Evolutionary conservation across 108 stramenopile species (phyloP).

Genomic region (Craspedostauros australis): DNA sequence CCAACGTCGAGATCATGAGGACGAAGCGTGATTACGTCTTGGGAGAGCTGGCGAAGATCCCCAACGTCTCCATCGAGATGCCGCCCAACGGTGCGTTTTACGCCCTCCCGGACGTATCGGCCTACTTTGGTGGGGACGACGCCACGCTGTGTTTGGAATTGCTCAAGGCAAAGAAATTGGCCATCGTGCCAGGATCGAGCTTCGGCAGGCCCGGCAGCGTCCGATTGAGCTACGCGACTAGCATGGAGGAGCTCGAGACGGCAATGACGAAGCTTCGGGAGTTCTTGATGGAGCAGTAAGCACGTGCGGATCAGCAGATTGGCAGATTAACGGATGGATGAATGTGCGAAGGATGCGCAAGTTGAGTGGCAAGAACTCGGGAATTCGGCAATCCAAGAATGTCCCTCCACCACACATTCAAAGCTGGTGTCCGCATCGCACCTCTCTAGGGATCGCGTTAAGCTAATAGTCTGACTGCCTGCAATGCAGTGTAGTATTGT

Average conservation of each 20-base stretch:
- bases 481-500: too few relatives aligned
- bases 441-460: too few relatives aligned
- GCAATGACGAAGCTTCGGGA: slow-evolving; percentile 72
- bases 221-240: slow-evolving; percentile 94
- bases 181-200: slow-evolving; percentile 90
- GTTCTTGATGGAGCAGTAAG: slow-evolving; percentile 34
- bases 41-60: slow-evolving; percentile 55
- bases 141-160: slow-evolving; percentile 84
- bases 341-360: too few relatives aligned
- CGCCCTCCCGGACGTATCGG: slow-evolving; percentile 86
- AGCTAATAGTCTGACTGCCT: too few relatives aligned
- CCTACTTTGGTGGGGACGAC: slow-evolving; percentile 74
- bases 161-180: slow-evolving; percentile 76
- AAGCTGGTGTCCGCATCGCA: too few relatives aligned
- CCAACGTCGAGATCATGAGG: slow-evolving; percentile 68
- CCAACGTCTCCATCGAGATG: slow-evolving; percentile 46
- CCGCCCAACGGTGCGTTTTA: slow-evolving; percentile 94
- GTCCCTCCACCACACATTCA: too few relatives aligned
- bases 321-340: too few relatives aligned
- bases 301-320: too few relatives aligned
- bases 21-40: slow-evolving; percentile 86
- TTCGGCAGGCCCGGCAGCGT: slow-evolving; percentile 91
- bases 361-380: too few relatives aligned
- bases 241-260: slow-evolving; percentile 74
- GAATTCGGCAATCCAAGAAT: too few relatives aligned